Evolutionary conservation across 305 asterid species (phyloP).

Genomic region (Plantago coronopus): DNA sequence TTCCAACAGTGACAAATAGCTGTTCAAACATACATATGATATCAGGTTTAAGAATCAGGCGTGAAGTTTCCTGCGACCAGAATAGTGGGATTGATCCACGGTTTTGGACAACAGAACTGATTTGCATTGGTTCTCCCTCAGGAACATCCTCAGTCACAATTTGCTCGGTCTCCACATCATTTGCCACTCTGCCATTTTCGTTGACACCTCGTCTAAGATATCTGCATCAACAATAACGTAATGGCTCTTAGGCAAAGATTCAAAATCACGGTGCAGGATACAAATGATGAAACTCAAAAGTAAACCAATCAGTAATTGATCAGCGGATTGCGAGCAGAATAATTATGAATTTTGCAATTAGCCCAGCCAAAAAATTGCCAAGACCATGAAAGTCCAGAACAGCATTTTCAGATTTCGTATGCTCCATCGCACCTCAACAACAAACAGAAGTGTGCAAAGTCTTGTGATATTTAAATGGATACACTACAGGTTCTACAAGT

Average conservation of each 20-base stretch:
- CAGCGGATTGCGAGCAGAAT: neutral
- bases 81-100: slow-evolving; percentile 98
- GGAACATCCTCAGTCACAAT: slow-evolving; percentile 69
- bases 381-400: slow-evolving; percentile 1
- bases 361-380: slow-evolving; percentile 1
- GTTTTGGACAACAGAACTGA: slow-evolving; percentile 90
- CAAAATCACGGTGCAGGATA: slow-evolving; percentile 1
- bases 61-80: slow-evolving; percentile 98
- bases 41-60: slow-evolving; percentile 84
- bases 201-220: slow-evolving; percentile 93
- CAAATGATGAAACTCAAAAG: slow-evolving; percentile 1
- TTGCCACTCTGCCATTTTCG: slow-evolving; percentile 88
- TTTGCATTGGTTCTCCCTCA: slow-evolving; percentile 61
- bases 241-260: slow-evolving; percentile 13
- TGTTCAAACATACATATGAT: slow-evolving; percentile 57
- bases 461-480: neutral
- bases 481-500: slow-evolving; percentile 3
- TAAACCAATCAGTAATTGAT: neutral
- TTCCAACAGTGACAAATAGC: slow-evolving; percentile 7
- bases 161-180: slow-evolving; percentile 98
- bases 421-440: slow-evolving; percentile 14
- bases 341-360: too few relatives aligned
- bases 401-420: slow-evolving; percentile 12
- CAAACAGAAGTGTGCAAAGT: neutral
- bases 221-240: slow-evolving; percentile 38